phyloP scores from a whole-genome alignment of 805 yeast species.

The Kodamaea restingae region DNA sequence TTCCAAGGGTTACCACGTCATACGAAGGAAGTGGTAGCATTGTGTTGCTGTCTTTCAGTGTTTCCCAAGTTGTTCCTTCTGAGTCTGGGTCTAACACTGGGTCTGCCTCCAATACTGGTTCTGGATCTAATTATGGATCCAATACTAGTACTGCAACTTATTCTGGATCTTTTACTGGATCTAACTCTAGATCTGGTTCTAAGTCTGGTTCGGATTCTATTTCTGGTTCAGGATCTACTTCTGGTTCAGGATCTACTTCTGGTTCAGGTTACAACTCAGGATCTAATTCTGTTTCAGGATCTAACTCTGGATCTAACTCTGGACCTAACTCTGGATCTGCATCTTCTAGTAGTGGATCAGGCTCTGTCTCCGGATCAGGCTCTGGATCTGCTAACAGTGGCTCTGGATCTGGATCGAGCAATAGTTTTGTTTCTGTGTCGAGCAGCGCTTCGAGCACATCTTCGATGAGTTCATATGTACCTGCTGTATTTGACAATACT shows the following conservation, averaged over 20 bases:
- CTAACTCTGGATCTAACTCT: constrained; percentile 3
- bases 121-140: not conserved
- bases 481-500: not conserved
- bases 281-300: constrained; percentile 1
- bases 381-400: not conserved
- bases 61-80: not conserved
- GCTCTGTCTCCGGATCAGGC: not conserved
- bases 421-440: constrained; percentile 1
- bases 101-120: not conserved
- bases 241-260: constrained; percentile 3
- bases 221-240: constrained; percentile 1
- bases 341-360: not conserved
- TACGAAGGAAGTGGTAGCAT: not conserved
- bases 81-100: constrained; percentile 1
- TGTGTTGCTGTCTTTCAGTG: not conserved
- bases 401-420: constrained; percentile 2
- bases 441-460: not conserved
- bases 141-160: not conserved
- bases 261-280: constrained; percentile 1
- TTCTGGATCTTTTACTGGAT: constrained; percentile 3
- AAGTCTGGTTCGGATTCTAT: constrained; percentile 1
- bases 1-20: not conserved
- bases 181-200: constrained; percentile 3
- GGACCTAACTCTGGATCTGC: constrained; percentile 1
- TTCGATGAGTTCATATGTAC: not conserved